phyloP scores from a whole-genome alignment of 1,284 basidiomycete species.

The Tylopilus sp. region DNA sequence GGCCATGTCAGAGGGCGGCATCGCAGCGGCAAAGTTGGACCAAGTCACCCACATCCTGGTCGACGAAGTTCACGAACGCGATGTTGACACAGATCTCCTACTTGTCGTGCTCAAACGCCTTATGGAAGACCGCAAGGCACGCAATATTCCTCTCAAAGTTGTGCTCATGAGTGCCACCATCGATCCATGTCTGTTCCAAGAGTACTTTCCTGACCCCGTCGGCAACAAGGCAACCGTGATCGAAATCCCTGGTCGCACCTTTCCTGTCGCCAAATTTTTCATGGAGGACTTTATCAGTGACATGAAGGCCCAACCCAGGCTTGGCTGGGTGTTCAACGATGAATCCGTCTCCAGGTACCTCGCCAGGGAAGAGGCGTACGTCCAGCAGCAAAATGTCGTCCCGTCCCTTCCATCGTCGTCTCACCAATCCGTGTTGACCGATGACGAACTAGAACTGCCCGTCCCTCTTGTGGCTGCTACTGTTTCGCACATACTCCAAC shows the following conservation, averaged over 20 bases:
- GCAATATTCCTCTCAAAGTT: slow-evolving; percentile 80
- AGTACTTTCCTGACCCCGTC: slow-evolving; percentile 74
- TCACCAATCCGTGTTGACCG: slow-evolving; percentile 25
- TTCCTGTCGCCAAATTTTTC: slow-evolving; percentile 82
- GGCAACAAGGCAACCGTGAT: slow-evolving; percentile 73
- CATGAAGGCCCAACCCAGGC: slow-evolving; percentile 43
- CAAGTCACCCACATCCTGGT: slow-evolving; percentile 89
- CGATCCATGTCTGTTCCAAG: slow-evolving; percentile 85
- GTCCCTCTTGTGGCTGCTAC: slow-evolving; percentile 81
- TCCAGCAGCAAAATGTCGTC: slow-evolving; percentile 14
- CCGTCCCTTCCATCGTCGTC: slow-evolving; percentile 28
- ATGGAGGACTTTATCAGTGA: slow-evolving; percentile 76
- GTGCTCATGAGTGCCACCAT: slow-evolving; percentile 97
- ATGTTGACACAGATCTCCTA: slow-evolving; percentile 91
- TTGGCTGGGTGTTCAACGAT: slow-evolving; percentile 72
- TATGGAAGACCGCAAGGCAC: slow-evolving; percentile 72
- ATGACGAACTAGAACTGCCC: slow-evolving; percentile 82
- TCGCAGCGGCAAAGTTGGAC: slow-evolving; percentile 56
- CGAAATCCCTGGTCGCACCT: slow-evolving; percentile 90
- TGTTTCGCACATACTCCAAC: slow-evolving; percentile 75
- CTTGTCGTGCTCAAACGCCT: slow-evolving; percentile 90
- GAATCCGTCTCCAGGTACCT: slow-evolving; percentile 80
- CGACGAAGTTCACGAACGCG: slow-evolving; percentile 96
- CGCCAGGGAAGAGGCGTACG: slow-evolving; percentile 63
- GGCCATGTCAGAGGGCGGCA: slow-evolving; percentile 53